A percentile compares a stretch with the other conserved stretches of the same genome.
Evolutionary conservation across 139 green algal species (phyloP).

Genomic region (Yamagishiella unicocca): DNA sequence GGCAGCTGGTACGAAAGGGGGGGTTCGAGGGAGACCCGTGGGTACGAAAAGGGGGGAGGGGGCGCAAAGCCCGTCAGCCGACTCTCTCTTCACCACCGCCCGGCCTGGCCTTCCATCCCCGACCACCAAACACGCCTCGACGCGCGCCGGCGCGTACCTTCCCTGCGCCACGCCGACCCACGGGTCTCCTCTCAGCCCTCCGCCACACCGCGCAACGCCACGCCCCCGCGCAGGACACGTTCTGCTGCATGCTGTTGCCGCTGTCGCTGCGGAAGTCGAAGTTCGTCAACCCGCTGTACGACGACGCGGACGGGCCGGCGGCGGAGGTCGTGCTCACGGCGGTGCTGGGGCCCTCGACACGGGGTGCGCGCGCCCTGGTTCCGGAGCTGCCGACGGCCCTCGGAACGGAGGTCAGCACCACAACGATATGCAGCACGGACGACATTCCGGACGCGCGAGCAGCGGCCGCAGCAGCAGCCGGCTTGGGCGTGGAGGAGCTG

Average conservation of each 20-base stretch:
- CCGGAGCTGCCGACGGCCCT: background rate
- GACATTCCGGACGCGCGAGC: background rate
- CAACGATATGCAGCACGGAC: background rate
- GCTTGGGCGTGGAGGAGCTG: background rate
- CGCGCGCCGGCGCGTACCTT: no score
- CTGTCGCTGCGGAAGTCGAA: constrained; percentile 21
- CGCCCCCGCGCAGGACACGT: background rate
- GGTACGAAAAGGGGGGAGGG: no score
- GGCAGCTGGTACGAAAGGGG: no score
- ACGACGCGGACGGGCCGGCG: background rate
- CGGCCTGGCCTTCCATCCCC: no score
- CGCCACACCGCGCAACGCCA: no score
- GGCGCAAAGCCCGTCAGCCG: no score
- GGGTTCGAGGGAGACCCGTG: no score
- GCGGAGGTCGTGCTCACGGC: constrained; percentile 29
- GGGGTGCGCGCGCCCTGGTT: background rate
- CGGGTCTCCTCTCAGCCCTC: no score
- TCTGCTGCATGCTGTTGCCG: constrained; percentile 11
- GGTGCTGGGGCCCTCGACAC: background rate
- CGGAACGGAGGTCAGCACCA: background rate
- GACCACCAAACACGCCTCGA: no score
- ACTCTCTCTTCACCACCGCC: no score
- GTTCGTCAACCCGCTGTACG: constrained; percentile 39
- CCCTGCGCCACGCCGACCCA: no score
- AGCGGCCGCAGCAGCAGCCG: background rate